Percentiles rank a stretch among this genome's conserved stretches.
These are phyloP conservation scores for Phlebopus sp. DNA, from an alignment of 1,284 basidiomycete species.

Conservation along the genomic window DNA sequence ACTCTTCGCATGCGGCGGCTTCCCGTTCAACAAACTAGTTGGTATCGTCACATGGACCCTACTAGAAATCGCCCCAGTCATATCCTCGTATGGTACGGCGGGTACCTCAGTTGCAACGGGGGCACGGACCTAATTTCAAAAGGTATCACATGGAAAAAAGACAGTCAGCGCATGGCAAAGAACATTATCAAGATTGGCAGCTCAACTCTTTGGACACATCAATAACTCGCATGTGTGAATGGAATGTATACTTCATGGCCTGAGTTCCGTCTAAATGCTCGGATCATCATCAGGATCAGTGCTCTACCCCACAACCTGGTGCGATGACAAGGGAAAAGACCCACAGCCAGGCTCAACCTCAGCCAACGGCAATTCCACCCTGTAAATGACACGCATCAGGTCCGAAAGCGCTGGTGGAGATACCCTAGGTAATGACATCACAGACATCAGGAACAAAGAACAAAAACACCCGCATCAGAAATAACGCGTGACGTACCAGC, in stretches of 20 bases:
- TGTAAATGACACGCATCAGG: neutral
- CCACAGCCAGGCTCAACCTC: slow-evolving; percentile 43
- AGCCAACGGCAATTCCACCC: slow-evolving; percentile 25
- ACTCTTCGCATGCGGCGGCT: neutral
- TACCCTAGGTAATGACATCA: slow-evolving; percentile 12
- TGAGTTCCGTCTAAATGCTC: slow-evolving; percentile 40
- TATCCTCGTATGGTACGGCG: no score
- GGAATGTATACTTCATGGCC: slow-evolving; percentile 43
- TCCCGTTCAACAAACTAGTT: no score
- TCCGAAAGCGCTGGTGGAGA: slow-evolving; percentile 1
- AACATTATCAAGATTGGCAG: neutral
- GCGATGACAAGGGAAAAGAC: slow-evolving; percentile 25
- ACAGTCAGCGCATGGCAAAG: slow-evolving; percentile 3
- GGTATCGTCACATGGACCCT: no score
- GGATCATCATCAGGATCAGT: neutral
- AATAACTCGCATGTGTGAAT: slow-evolving; percentile 45
- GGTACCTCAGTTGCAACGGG: no score
- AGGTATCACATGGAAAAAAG: neutral
- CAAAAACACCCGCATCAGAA: no score
- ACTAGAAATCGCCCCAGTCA: no score
- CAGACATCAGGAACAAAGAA: neutral
- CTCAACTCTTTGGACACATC: slow-evolving; percentile 41
- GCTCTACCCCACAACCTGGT: no score
- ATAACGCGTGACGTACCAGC: slow-evolving; percentile 13
- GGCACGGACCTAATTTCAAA: slow-evolving; percentile 23